Evolutionary conservation across 129 eudicot genomes (phyloP), one percentile per base, ranked within the genome.

Genomic region (Arctium lappa): DNA sequence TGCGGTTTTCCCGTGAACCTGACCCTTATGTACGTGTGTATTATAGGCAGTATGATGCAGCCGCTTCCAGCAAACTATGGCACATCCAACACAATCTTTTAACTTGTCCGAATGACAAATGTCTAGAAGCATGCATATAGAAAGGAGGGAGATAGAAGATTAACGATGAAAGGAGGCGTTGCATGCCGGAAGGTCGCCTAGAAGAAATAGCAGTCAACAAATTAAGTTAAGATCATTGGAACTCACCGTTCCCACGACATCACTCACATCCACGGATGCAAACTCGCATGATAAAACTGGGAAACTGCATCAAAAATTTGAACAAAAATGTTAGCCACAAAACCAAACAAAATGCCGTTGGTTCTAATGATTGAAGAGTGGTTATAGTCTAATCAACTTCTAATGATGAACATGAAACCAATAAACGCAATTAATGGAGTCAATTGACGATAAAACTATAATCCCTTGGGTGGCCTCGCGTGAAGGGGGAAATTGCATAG

Each of bases 211-310:
- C 48, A 29, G 12, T 12, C 29, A 53, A 66, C n/a, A 31, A 6
- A 46, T 76, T 18, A 63, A 33, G 34, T 33, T 69, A 48, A 70
- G 71, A 83, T 46, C 40, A 69, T 9, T 70, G 76, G 76, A 76
- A 88, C 94, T 88, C 90, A 94, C 98, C 75, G 98, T 94, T 84
- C 98, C 98, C 88, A 94, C 70, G 46, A 88, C 98, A 85, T 94
- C 98, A 62, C 95, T 94, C 90, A 94, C 88, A 81, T 92, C 96
- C 69, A 94, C 91, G 6, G 98, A 94, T 40, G 98, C 98, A 91
- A 94, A 94, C 84, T 94, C 98, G 79, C 98, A 94, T 71, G 98
- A 94, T 79, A 94, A 81, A 31, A 91, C 91, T 68, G 97, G 98
- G 86, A 94, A 94, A 85, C 98, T 94, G 73, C 91, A 84, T 46